A percentile compares a stretch with the other conserved stretches of the same genome.
Evolutionary conservation across 768 basidiomycete species (phyloP).

Genomic region (Phylloporus sp.): DNA sequence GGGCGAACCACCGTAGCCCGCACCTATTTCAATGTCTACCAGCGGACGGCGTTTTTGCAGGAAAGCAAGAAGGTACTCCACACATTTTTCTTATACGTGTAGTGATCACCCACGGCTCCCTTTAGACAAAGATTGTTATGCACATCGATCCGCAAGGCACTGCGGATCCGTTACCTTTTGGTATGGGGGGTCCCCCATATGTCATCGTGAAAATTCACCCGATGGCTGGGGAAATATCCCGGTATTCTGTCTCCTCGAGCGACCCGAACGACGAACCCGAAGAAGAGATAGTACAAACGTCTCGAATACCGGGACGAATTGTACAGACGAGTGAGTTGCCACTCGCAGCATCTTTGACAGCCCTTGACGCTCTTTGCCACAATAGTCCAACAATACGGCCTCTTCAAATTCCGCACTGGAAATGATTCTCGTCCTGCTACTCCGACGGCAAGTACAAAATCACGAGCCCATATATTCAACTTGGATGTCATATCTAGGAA

Average conservation of each 20-base stretch:
- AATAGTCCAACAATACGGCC: conserved; percentile 79
- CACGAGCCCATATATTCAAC: conserved; percentile 77
- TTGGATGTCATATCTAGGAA: conserved; percentile 88
- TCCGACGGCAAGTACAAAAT: conserved; percentile 71
- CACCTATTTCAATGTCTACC: conserved; percentile 89
- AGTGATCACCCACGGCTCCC: conserved; percentile 4
- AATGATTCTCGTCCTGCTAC: conserved; percentile 78
- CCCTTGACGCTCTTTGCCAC: not conserved
- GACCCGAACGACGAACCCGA: conserved; percentile 70
- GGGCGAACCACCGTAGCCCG: conserved; percentile 62
- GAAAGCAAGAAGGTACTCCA: conserved; percentile 69
- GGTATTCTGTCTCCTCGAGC: conserved; percentile 70
- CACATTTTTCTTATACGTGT: not conserved
- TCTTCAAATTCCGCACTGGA: conserved; percentile 84
- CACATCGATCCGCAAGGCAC: conserved; percentile 76
- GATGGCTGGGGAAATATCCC: conserved; percentile 75
- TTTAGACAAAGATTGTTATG: conserved; percentile 80
- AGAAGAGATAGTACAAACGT: conserved; percentile 79
- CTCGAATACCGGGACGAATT: conserved; percentile 66
- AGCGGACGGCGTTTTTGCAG: conserved; percentile 71
- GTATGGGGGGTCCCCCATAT: conserved; percentile 62
- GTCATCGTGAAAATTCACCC: conserved; percentile 81
- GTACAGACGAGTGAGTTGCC: conserved; percentile 72
- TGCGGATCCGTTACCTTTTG: conserved; percentile 76
- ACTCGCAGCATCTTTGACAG: not conserved